Evolutionary conservation across 192 early-diverging fungal species (phyloP).

Genomic region (Coemansia sp.): DNA sequence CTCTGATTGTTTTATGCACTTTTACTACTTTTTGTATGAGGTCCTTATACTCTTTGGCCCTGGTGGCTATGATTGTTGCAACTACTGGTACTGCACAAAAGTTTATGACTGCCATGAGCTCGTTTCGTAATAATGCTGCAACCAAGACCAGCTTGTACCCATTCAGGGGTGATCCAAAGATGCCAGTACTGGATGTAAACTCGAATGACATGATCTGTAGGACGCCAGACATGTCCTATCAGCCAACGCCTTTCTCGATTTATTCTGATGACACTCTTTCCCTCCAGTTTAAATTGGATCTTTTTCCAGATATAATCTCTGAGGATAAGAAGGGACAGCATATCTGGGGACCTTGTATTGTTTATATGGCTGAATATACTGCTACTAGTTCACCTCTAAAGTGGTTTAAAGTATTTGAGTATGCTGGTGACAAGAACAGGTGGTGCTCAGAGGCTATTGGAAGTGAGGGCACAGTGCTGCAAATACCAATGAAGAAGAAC

Average conservation of each 20-base stretch:
- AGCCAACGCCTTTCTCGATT: not conserved
- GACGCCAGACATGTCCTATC: not conserved
- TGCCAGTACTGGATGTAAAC: not conserved
- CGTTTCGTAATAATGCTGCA: not conserved
- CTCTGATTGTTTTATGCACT: too few relatives aligned
- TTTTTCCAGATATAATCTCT: not conserved
- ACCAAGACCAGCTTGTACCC: not conserved
- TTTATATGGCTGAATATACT: not conserved
- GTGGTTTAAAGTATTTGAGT: constrained; percentile 2
- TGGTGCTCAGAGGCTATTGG: constrained; percentile 2
- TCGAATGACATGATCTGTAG: not conserved
- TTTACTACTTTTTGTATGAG: not conserved
- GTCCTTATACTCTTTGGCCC: not conserved
- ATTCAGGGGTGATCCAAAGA: not conserved
- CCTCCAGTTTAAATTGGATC: not conserved
- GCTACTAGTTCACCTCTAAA: not conserved
- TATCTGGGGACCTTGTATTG: constrained; percentile 7
- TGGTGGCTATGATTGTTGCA: not conserved
- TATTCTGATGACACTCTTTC: not conserved
- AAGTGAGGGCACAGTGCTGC: not conserved
- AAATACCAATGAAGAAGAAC: constrained; percentile 1
- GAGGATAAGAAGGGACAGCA: not conserved
- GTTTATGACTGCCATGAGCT: not conserved
- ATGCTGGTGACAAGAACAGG: not conserved
- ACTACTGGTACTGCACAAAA: not conserved